Percentiles rank a stretch among this genome's conserved stretches.
These are phyloP conservation scores for Botrytis byssoidea DNA, from an alignment of 2,329 filamentous ascomycete genomes.

Conservation along the genomic window DNA sequence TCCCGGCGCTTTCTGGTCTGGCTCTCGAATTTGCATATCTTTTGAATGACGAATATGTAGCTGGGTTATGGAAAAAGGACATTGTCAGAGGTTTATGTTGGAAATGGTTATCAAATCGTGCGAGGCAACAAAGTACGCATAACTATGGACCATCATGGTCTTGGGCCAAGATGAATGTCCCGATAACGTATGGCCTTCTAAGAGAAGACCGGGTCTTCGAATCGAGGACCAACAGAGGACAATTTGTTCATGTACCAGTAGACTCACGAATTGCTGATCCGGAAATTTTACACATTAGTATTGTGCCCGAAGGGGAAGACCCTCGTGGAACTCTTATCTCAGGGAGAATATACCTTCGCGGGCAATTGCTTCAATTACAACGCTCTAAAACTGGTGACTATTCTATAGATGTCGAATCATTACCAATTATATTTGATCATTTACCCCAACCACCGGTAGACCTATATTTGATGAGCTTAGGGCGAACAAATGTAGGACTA, in stretches of 20 bases:
- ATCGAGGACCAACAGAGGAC: not conserved
- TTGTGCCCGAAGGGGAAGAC: slow-evolving; percentile 8
- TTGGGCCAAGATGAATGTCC: slow-evolving; percentile 18
- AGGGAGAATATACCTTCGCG: slow-evolving; percentile 9
- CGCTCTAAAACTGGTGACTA: slow-evolving; percentile 16
- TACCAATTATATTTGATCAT: slow-evolving; percentile 13
- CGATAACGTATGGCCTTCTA: slow-evolving; percentile 14
- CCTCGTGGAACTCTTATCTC: slow-evolving; percentile 9
- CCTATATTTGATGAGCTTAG: slow-evolving; percentile 9
- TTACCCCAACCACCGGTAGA: slow-evolving; percentile 17
- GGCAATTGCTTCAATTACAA: not conserved
- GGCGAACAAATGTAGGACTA: slow-evolving; percentile 13
- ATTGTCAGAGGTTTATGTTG: slow-evolving; percentile 22
- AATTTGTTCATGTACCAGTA: not conserved
- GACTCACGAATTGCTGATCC: slow-evolving; percentile 5
- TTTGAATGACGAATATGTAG: slow-evolving; percentile 20
- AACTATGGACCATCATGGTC: slow-evolving; percentile 20
- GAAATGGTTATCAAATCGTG: slow-evolving; percentile 12
- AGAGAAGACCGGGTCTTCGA: slow-evolving; percentile 8
- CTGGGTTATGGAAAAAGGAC: slow-evolving; percentile 20
- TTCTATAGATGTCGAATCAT: not conserved
- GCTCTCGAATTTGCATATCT: slow-evolving; percentile 15
- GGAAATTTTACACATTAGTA: slow-evolving; percentile 7
- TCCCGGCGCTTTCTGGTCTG: slow-evolving; percentile 23
- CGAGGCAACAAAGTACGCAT: not conserved